phyloP scores from a whole-genome alignment of 225 moss, liverwort and hornwort species.

The Pseudisothecium myosuroides region DNA sequence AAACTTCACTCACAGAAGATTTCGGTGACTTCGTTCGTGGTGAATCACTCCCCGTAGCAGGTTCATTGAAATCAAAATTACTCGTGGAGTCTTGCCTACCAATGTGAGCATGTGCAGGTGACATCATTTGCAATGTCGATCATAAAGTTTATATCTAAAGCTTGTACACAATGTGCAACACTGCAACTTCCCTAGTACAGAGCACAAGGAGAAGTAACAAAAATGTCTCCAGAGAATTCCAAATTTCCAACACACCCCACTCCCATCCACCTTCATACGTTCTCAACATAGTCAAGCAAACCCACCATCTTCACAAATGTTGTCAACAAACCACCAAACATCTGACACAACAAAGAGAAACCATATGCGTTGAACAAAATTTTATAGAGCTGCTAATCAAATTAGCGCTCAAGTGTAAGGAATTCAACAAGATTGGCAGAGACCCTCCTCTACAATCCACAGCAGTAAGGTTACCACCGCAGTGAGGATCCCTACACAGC shows the following conservation, averaged over 20 bases:
- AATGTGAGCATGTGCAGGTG: background rate
- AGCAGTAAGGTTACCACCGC: background rate
- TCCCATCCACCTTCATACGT: background rate
- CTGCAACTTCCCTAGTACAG: background rate
- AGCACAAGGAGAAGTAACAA: no score
- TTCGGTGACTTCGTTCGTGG: background rate
- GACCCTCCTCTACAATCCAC: conserved; percentile 6
- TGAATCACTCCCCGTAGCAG: background rate
- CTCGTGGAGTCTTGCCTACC: background rate
- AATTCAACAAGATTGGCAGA: conserved; percentile 2
- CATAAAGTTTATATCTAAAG: background rate
- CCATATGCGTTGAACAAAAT: background rate
- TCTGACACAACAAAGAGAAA: background rate
- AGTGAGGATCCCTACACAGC: background rate
- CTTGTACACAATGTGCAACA: background rate
- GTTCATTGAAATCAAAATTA: background rate
- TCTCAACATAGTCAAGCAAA: background rate
- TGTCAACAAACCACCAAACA: background rate
- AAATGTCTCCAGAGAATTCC: background rate
- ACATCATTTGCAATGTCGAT: background rate
- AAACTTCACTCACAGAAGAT: background rate
- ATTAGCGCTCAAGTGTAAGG: background rate
- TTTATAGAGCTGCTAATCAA: conserved; percentile 1
- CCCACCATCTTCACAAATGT: background rate
- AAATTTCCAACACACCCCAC: no score